Evolutionary conservation across 1,284 basidiomycete species (phyloP), one percentile per base, ranked within the genome.

Genomic region (Tausonia pullulans): DNA sequence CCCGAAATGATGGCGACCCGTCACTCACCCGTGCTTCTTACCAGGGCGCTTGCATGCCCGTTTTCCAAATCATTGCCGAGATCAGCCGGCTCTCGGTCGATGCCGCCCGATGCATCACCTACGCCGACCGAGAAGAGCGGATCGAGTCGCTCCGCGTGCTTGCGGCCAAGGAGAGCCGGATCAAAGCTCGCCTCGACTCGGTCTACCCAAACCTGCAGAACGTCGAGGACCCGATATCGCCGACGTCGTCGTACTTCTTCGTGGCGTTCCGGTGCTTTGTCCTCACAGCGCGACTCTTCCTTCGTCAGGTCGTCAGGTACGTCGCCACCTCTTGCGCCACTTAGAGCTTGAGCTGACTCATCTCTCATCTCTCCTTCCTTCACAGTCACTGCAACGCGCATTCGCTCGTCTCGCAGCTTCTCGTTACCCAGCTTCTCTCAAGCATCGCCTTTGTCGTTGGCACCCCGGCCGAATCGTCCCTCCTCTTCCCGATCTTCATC

Each of bases 401-500:
- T 9, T 70, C 70, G 59, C 56, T 73, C 14, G 62, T 69, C n/a
- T 67, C 67, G 40, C 71, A 69, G n/a, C 66, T 70, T 6, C 67
- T 72, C 16, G 71, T 69, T 14, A 51, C 60, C n/a, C 69, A 70
- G 52, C 68, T 72, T 7, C 59, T 74, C 51, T 58, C 56, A 16
- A 65, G 69, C 50, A 69, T 74, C 13, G 69, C 68, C 16, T 58
- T 68, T 13, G 67, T 72, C 14, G 65, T 74, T 41, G 68, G 70
- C 52, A 72, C 73, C 14, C 69, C 70, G 5, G 69, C 71, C 60
- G 71, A 73, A 64, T 69, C 68, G 14, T 69, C 71, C 58, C 69
- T 74, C 65, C 63, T 72, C 51, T 71, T 74, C 63, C 73, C 73
- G 4, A 67, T 74, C 58, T 74, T 73, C 64, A 61, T 74, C 9